Conservation (phyloP, 176 grass and related monocot species). For the Oryza coarctata region DNA sequence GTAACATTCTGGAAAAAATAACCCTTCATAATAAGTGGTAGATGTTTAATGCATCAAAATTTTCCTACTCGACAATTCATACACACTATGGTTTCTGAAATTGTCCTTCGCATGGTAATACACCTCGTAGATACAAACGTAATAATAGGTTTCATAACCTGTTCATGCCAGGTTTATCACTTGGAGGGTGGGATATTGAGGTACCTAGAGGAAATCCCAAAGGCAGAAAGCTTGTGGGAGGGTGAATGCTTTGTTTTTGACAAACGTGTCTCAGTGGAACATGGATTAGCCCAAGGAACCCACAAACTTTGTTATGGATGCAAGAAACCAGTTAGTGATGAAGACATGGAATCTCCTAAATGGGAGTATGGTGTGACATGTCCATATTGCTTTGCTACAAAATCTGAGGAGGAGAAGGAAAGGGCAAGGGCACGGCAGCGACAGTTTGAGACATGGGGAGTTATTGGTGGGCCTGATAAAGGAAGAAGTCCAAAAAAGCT, state of each 20-base stretch:
- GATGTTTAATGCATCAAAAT: neutral
- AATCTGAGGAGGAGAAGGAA: conserved; percentile 77
- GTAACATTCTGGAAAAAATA: neutral
- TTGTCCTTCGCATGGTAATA: neutral
- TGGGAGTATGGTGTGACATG: conserved; percentile 92
- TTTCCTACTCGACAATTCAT: neutral
- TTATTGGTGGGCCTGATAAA: conserved; percentile 88
- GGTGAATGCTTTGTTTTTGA: conserved; percentile 98
- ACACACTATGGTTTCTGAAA: neutral
- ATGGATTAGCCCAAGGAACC: conserved; percentile 79
- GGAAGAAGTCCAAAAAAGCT: conserved; percentile 43
- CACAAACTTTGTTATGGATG: conserved; percentile 97
- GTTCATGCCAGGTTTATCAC: conserved; percentile 71
- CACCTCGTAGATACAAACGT: neutral
- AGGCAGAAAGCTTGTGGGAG: conserved; percentile 79
- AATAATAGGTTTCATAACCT: conserved; percentile 9
- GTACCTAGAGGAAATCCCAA: conserved; percentile 87
- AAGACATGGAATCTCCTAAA: conserved; percentile 78
- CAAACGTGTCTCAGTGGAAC: conserved; percentile 89
- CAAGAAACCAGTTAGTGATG: conserved; percentile 79
- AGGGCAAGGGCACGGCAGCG: conserved; percentile 75
- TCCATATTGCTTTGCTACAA: conserved; percentile 70
- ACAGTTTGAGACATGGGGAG: conserved; percentile 79
- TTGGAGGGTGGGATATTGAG: conserved; percentile 95
- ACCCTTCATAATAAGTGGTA: neutral